These are phyloP conservation scores for Amniculicola lignicola DNA, from an alignment of 495 filamentous ascomycete species.

Conservation along the genomic window DNA sequence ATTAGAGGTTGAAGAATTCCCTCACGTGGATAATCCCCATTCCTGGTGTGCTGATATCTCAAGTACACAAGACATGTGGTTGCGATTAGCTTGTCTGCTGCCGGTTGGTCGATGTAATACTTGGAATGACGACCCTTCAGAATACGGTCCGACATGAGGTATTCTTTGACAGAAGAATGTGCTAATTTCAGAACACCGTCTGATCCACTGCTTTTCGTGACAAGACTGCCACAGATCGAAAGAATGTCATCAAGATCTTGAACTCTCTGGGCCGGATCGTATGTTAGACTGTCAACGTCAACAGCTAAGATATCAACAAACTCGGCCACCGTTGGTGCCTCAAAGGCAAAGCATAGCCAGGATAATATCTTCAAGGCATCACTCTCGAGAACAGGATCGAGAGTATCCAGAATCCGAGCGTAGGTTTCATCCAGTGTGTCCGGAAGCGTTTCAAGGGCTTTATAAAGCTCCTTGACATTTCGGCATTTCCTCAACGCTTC, in stretches of 20 bases:
- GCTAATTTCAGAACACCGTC: conserved; percentile 2
- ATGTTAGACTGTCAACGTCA: not conserved
- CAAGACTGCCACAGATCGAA: conserved; percentile 5
- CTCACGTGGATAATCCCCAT: not conserved
- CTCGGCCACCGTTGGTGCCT: not conserved
- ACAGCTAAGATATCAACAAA: conserved; percentile 1
- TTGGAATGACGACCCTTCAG: not conserved
- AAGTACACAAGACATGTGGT: conserved; percentile 12
- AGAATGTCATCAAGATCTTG: conserved; percentile 10
- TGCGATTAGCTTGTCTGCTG: not conserved
- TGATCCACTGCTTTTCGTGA: not conserved
- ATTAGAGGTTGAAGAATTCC: not conserved
- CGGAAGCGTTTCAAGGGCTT: conserved; percentile 1
- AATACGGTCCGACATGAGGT: conserved; percentile 5
- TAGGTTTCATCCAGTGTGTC: conserved; percentile 10
- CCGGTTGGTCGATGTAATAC: not conserved
- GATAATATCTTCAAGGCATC: conserved; percentile 1
- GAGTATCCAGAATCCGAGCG: not conserved
- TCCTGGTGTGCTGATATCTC: not conserved
- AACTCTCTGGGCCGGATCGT: not conserved
- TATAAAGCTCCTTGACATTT: not conserved
- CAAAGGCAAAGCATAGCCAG: conserved; percentile 7
- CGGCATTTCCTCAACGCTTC: conserved; percentile 2
- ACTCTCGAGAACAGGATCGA: not conserved
- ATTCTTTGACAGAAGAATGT: conserved; percentile 13